Base-by-base conservation (phyloP, 495 filamentous ascomycete species). In the Umbilicaria muhlenbergii region DNA sequence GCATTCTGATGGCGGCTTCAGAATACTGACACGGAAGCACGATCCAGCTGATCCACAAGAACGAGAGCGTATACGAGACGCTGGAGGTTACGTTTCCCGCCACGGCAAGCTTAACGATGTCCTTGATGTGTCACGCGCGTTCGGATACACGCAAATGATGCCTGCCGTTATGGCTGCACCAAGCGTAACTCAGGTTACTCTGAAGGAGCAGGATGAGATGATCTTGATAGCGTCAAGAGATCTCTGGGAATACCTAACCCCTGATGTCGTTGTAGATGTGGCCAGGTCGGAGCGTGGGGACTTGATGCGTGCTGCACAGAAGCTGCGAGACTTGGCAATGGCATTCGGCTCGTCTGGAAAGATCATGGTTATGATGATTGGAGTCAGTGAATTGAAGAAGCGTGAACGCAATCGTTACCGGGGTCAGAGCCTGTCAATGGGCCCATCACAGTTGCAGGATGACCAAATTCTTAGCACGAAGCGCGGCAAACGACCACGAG, bases 301-400 rank as follows among this genome's bases (percentile, higher is more conserved):
- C 58, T 68, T 94, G 11, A 96, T 99, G 91, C 75, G 85, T 43
- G 92, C 88, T n/a, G 80, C 92, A 17, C 87, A 96, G 54, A 94
- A 91, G 56, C 74, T 96, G 8, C 78, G 91, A 28, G 91, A 99
- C 66, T 66, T 99, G 33, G 92, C 91, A 18, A 92, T 99, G 48
- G 83, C 89, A 3, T 96, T 94, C 56, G 92, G 91, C 15, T 81
- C 88, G 28, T 84, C 73, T 6, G 80, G 79, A 50, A 99, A 96
- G 65, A 81, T 99, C 50, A 96, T 95, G 91, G 86, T 99, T 1
- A 94, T 94, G 86, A 82, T 96, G 58, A 75, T 99, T 40, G 86
- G 86, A 19, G 81, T 99, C 35, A 80, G 81, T 42, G 86, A 95
- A 55, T 63, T 96, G 36, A 88, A 87, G 62, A 83, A 81, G 53